Evolutionary conservation across 2,329 filamentous ascomycete species (phyloP).

Genomic region (Fusarium multiceps): DNA sequence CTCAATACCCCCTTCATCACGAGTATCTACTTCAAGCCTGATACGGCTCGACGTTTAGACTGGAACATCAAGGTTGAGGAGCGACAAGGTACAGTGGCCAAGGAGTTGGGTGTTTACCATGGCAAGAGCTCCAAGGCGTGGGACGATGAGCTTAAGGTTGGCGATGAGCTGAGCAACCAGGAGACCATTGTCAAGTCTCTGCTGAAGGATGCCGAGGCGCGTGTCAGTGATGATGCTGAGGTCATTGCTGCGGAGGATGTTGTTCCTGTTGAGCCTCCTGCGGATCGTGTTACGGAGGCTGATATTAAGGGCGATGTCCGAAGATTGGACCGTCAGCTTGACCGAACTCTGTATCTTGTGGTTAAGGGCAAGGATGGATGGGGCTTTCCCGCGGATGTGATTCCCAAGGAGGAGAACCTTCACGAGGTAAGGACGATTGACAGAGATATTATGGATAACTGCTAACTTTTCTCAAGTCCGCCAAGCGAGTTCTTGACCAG

Average conservation of each 20-base stretch:
- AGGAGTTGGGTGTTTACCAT: constrained; percentile 88
- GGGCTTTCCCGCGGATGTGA: constrained; percentile 81
- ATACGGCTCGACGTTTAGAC: constrained; percentile 84
- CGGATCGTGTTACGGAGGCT: constrained; percentile 78
- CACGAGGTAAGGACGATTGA: constrained; percentile 72
- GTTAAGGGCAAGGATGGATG: constrained; percentile 82
- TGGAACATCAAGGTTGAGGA: constrained; percentile 88
- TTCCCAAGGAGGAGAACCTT: constrained; percentile 79
- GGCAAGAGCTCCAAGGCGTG: constrained; percentile 77
- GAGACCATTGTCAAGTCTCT: constrained; percentile 74
- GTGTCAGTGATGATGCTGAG: constrained; percentile 70
- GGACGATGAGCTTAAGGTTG: constrained; percentile 90
- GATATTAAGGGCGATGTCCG: constrained; percentile 78
- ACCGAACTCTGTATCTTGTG: constrained; percentile 87
- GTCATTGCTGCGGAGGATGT: constrained; percentile 67
- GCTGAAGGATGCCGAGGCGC: constrained; percentile 78
- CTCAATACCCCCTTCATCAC: constrained; percentile 87
- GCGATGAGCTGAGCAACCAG: constrained; percentile 73
- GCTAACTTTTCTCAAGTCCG: constrained; percentile 67
- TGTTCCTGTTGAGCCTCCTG: constrained; percentile 76
- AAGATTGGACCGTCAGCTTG: constrained; percentile 82
- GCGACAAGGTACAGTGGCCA: constrained; percentile 77
- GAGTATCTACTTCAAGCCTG: constrained; percentile 94
- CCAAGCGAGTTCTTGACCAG: constrained; percentile 80
- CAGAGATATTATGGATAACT: background rate